These are phyloP conservation scores for Colletotrichum brevisporum DNA, from an alignment of 2,329 filamentous ascomycete species.

Conservation along the genomic window DNA sequence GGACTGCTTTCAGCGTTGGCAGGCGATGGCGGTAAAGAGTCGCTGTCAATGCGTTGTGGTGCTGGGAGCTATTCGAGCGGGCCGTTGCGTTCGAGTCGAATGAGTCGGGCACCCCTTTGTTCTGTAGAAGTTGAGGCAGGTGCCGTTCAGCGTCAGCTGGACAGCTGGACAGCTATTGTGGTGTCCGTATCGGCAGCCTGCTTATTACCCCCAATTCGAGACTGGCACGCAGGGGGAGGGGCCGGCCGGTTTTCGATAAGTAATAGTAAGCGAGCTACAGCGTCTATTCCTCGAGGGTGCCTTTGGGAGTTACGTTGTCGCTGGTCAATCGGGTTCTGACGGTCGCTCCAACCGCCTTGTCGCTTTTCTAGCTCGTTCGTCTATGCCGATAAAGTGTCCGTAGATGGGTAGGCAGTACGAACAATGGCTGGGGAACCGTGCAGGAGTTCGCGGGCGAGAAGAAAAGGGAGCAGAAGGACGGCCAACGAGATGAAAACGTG, in stretches of 20 bases:
- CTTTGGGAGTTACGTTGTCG: conserved; percentile 2
- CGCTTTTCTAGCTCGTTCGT: too few species aligned
- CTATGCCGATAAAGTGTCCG: too few species aligned
- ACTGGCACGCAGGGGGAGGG: conserved; percentile 17
- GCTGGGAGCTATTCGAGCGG: neutral
- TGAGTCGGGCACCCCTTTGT: conserved; percentile 11
- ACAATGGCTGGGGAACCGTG: conserved; percentile 11
- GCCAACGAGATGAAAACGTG: conserved; percentile 32
- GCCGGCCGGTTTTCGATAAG: neutral
- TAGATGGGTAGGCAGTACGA: too few species aligned
- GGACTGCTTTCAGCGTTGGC: neutral
- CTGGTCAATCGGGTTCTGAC: too few species aligned
- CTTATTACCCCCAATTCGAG: conserved; percentile 20
- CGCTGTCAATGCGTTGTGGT: too few species aligned
- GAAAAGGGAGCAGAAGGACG: conserved; percentile 15
- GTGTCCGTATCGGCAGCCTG: conserved; percentile 5
- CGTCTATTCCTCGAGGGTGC: neutral
- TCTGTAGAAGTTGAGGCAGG: neutral
- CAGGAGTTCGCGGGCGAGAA: conserved; percentile 28
- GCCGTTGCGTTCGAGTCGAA: conserved; percentile 9
- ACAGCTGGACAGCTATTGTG: neutral
- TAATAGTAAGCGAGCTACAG: neutral
- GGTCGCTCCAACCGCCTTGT: too few species aligned
- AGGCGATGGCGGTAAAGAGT: neutral
- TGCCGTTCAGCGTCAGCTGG: conserved; percentile 9